Evolutionary conservation across 148 eudicot species (phyloP), one percentile per base, ranked within the genome.

Genomic region (Chenopodium berlandieri): DNA sequence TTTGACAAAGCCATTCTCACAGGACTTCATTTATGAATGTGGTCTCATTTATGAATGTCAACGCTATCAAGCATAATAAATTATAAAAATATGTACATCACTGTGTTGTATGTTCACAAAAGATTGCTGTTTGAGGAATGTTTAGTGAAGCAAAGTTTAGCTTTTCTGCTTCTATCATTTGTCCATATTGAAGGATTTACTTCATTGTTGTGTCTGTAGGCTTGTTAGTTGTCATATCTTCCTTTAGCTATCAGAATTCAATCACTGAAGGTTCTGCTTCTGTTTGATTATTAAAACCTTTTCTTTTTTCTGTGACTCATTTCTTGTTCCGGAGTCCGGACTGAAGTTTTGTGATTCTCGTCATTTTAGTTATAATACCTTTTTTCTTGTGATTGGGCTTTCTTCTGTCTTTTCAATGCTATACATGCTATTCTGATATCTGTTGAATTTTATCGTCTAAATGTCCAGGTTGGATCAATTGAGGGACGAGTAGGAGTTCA

Each of bases 401-500:
- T 46, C 32, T n/a, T 44, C 27, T 72, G 4, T 20, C 30, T 73
- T 72, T 22, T 46, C 25, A 62, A 62, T 20, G 62, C 71, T 67
- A 67, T 11, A 14, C 1, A 30, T 11, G 62, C 63, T 25, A 25
- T 34, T 31, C 80, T 30, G 34, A 58, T 60, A 54, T 34, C 12
- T 73, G 22, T 30, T 82, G 63, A 84, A 69, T 70, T 31, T 81
- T 60, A 70, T 23, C 23, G 22, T 23, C 56, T 78, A 82, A 52
- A 62, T 69, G 20, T 85, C 62, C 58, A 95, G 98, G 92, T 95
- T 85, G 98, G 98, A 54, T 95, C 98, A 68, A 95, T 95, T 79
- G 98, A 95, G 86, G 98, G 98, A 56, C 87, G 97, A 81, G 98
- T 95, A 86, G 98, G 98, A 63, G 97, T 95, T 31, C 98, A 95